Evolutionary conservation across 2,329 filamentous ascomycete species (phyloP), one percentile per base, ranked within the genome.

Genomic region (Laburnicola sp.): DNA sequence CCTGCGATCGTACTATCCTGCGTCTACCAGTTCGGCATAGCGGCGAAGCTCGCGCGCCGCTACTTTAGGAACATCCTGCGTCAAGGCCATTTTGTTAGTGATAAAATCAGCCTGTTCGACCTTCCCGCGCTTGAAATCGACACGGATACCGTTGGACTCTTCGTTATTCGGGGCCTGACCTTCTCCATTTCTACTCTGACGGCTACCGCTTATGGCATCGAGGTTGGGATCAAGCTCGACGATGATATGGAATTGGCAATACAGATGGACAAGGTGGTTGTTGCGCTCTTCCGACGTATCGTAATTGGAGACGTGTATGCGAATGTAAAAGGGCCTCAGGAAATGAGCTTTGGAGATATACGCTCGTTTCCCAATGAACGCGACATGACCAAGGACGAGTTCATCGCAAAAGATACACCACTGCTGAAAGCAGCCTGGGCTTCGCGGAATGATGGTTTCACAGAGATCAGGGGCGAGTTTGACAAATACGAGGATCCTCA

Each of bases 41-140:
- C 68, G 1, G 72, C 74, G 6, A 62, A 68, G 23, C 51, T 75
- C 28, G 72, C 70, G 9, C 65, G 76, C 28, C 68, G 65, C 27
- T 60, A 53, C 6, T 64, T 78, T 5, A 69, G 68, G 16, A 64
- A 60, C 22, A 60, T 80, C 7, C 65, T 76, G 26, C 62, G 74
- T 39, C 67, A 76, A 32, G 57, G 79, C 22, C 77, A 80, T 50
- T 81, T 82, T 57, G 77, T 79, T 53, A 75, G 76, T 40, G 79
- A 82, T 51, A 77, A 76, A 51, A 72, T 82, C 48, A 78, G 77
- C 2, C 66, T 78, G 45, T 79, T 79, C 54, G 72, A 78, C 44
- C 59, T 80, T 5, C 78, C 80, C 0, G 80, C 79, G 1, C 61
- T 82, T 45, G 80, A 82, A 57, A 81, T 82, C 37, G 80, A 82